A percentile compares a stretch with the other conserved stretches of the same genome.
Conservation (phyloP, 2,329 filamentous ascomycete genomes). For the Pseudocercospora crystallina region DNA sequence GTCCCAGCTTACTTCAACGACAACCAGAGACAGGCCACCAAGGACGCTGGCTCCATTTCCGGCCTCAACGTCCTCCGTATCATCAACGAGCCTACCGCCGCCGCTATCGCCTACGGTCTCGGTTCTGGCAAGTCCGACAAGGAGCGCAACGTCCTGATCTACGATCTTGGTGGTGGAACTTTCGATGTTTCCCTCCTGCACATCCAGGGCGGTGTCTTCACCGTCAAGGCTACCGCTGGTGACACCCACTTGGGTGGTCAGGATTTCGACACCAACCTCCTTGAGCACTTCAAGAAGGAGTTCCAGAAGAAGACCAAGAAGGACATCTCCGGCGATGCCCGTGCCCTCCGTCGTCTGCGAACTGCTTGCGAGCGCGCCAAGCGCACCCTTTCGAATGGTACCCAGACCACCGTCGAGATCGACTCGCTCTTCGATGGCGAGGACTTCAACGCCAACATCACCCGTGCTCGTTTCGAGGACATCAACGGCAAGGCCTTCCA, state of each 20-base stretch:
- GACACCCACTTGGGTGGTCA: slow-evolving; percentile 49
- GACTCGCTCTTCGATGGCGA: slow-evolving; percentile 98
- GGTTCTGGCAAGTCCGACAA: slow-evolving; percentile 65
- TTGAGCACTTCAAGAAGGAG: slow-evolving; percentile 96
- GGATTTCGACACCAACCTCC: slow-evolving; percentile 66
- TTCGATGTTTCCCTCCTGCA: slow-evolving; percentile 99
- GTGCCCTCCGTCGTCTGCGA: slow-evolving; percentile 91
- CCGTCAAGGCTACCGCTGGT: slow-evolving; percentile 96
- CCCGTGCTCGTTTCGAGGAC: slow-evolving; percentile 98
- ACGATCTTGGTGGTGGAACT: slow-evolving; percentile 99
- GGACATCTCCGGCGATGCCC: slow-evolving; percentile 75
- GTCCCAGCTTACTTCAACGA: slow-evolving; percentile 99
- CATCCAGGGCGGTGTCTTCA: slow-evolving; percentile 99
- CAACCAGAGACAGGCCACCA: slow-evolving; percentile 99
- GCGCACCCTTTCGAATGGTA: slow-evolving; percentile 95
- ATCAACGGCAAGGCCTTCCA: slow-evolving; percentile 94
- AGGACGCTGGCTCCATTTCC: slow-evolving; percentile 96
- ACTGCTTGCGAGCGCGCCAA: slow-evolving; percentile 99
- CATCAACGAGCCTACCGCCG: slow-evolving; percentile 99
- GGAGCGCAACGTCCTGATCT: slow-evolving; percentile 99
- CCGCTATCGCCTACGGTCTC: slow-evolving; percentile 97
- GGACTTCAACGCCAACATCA: slow-evolving; percentile 96
- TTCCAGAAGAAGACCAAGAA: slow-evolving; percentile 81
- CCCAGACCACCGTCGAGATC: slow-evolving; percentile 96
- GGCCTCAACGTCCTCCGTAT: slow-evolving; percentile 99